These are phyloP conservation scores for Hirsutella rhossiliensis DNA, from an alignment of 2,329 filamentous ascomycete species.

Conservation along the genomic window DNA sequence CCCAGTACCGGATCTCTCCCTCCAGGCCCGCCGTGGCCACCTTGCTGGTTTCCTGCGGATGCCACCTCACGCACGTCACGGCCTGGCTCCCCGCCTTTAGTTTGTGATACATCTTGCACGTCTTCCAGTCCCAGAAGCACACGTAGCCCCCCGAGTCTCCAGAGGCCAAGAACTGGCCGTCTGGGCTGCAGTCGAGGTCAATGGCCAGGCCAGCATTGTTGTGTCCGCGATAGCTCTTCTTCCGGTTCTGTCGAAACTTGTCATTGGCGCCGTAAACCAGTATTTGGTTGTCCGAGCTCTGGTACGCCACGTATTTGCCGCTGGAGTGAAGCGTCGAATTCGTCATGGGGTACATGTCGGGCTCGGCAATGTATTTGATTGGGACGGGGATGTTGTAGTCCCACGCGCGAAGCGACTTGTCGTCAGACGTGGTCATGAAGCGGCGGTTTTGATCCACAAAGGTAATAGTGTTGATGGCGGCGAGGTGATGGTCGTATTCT, in stretches of 20 bases:
- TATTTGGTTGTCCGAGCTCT: conserved; percentile 91
- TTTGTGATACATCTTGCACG: conserved; percentile 98
- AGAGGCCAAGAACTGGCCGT: conserved; percentile 80
- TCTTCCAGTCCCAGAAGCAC: conserved; percentile 99
- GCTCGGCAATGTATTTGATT: conserved; percentile 96
- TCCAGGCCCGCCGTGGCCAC: conserved; percentile 83
- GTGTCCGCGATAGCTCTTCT: conserved; percentile 92
- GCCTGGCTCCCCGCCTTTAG: conserved; percentile 73
- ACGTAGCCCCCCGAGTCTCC: conserved; percentile 84
- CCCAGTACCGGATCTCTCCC: conserved; percentile 85
- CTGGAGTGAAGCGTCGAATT: conserved; percentile 74
- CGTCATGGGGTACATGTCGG: conserved; percentile 95
- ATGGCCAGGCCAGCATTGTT: conserved; percentile 93
- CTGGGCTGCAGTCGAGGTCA: conserved; percentile 76
- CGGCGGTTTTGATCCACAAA: conserved; percentile 91
- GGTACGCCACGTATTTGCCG: conserved; percentile 90
- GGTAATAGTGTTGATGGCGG: conserved; percentile 94
- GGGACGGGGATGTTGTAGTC: conserved; percentile 97
- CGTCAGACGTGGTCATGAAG: conserved; percentile 96
- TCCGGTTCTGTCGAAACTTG: conserved; percentile 93
- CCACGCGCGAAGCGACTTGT: conserved; percentile 93
- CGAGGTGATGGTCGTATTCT: conserved; percentile 96
- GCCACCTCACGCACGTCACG: conserved; percentile 84
- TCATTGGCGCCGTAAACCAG: conserved; percentile 90
- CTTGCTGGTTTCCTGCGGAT: conserved; percentile 95